These are phyloP conservation scores for Aspergillus sp. DNA, from an alignment of 2,329 filamentous ascomycete species.

Conservation along the genomic window DNA sequence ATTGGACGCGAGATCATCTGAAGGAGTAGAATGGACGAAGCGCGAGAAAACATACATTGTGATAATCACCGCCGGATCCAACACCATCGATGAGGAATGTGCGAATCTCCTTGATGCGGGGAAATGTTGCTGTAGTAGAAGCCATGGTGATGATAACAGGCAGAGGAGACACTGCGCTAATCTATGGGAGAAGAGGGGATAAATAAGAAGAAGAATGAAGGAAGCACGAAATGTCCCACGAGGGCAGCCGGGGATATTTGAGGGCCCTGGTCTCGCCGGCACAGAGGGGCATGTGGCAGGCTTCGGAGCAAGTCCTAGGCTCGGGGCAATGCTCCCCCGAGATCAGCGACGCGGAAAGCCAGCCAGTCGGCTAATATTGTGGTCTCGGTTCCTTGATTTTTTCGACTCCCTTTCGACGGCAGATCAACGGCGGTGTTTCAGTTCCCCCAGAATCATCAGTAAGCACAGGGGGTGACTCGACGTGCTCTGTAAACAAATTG, in stretches of 20 bases:
- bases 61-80: slow-evolving; percentile 62
- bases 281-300: slow-evolving; percentile 8
- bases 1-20: not conserved
- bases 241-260: slow-evolving; percentile 19
- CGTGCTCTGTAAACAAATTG: not conserved
- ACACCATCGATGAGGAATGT: slow-evolving; percentile 49
- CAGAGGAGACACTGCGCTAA: not conserved
- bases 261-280: slow-evolving; percentile 4
- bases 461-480: not conserved
- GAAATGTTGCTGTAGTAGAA: slow-evolving; percentile 34
- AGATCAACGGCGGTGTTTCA: not conserved
- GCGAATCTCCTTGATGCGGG: slow-evolving; percentile 46
- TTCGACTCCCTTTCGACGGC: not conserved
- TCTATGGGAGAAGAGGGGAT: not conserved
- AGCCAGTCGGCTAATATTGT: slow-evolving; percentile 1
- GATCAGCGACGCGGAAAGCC: slow-evolving; percentile 3
- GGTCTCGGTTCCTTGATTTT: not conserved
- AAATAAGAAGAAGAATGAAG: slow-evolving; percentile 9
- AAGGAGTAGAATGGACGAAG: not conserved
- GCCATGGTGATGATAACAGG: slow-evolving; percentile 27
- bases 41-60: slow-evolving; percentile 71
- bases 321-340: slow-evolving; percentile 36
- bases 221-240: slow-evolving; percentile 12
- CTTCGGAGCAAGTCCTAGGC: slow-evolving; percentile 12
- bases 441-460: not conserved